Conservation (phyloP, 129 eudicot species). For the Escallonia herrerae region DNA sequence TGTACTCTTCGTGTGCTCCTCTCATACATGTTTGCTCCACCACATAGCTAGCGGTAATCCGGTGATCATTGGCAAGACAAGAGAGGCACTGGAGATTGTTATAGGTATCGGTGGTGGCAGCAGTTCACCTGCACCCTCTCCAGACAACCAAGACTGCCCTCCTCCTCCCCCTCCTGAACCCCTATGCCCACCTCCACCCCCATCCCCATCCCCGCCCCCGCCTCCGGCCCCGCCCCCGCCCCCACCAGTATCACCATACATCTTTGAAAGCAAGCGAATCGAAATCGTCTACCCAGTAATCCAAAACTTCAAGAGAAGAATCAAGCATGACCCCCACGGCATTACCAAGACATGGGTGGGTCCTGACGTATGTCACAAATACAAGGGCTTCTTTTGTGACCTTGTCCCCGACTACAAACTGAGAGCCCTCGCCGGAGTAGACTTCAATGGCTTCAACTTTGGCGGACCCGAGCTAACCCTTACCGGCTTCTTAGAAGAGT, state of each 20-base stretch:
- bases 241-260: not conserved
- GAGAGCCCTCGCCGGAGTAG: slow-evolving; percentile 22
- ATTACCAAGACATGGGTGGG: slow-evolving; percentile 39
- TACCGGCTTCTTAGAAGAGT: slow-evolving; percentile 15
- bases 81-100: slow-evolving; percentile 31
- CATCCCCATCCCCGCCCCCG: not conserved
- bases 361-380: slow-evolving; percentile 19
- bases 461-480: slow-evolving; percentile 20
- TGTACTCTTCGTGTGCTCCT: not conserved
- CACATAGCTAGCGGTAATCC: not conserved
- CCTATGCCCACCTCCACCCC: not conserved
- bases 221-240: not conserved
- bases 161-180: slow-evolving; percentile 6
- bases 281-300: slow-evolving; percentile 13
- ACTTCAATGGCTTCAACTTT: slow-evolving; percentile 30
- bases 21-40: not conserved
- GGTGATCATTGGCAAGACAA: not conserved
- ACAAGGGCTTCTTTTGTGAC: slow-evolving; percentile 40
- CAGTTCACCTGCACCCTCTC: too few relatives aligned
- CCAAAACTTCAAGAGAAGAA: slow-evolving; percentile 20
- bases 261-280: slow-evolving; percentile 21
- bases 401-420: not conserved
- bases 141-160: not conserved
- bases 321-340: slow-evolving; percentile 23
- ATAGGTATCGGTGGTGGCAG: slow-evolving; percentile 22